Percentiles rank a stretch among this genome's conserved stretches.
Conservation (phyloP, 2,329 filamentous ascomycete species). For the Aaosphaeria pasadenensis region DNA sequence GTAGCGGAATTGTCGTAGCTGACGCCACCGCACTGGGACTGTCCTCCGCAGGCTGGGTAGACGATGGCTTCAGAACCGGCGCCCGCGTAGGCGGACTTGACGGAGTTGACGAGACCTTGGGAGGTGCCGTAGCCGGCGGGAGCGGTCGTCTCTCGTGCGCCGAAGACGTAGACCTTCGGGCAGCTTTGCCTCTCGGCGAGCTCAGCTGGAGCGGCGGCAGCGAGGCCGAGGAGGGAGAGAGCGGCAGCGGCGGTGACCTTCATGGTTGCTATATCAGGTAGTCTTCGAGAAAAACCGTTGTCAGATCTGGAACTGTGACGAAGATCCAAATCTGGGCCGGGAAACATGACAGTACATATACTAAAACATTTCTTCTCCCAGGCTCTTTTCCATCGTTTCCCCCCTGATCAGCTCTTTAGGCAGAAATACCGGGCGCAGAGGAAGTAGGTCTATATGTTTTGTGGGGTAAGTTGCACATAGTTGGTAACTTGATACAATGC, state of each 20-base stretch:
- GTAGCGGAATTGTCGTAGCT: constrained; percentile 59
- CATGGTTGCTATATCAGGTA: constrained; percentile 15
- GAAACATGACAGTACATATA: neutral
- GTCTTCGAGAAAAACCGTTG: neutral
- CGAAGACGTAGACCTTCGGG: constrained; percentile 44
- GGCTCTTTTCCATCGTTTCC: too few relatives aligned
- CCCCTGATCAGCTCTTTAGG: constrained; percentile 19
- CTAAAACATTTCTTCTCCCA: too few relatives aligned
- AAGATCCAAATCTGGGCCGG: neutral
- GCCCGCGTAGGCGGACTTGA: constrained; percentile 39
- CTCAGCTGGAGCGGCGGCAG: constrained; percentile 35
- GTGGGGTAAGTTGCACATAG: constrained; percentile 19
- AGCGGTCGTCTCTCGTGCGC: constrained; percentile 43
- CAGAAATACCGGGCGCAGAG: constrained; percentile 22
- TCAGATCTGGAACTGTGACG: neutral
- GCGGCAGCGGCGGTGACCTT: constrained; percentile 29
- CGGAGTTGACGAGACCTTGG: constrained; percentile 39
- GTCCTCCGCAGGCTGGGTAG: constrained; percentile 61
- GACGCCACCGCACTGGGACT: constrained; percentile 55
- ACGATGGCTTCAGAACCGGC: constrained; percentile 41
- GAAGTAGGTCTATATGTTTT: constrained; percentile 11
- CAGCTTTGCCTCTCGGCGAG: constrained; percentile 35
- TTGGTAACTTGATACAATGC: constrained; percentile 9
- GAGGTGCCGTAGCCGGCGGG: constrained; percentile 41
- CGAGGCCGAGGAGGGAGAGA: constrained; percentile 26